These are phyloP conservation scores for Mucor plumbeus DNA, from an alignment of 371 early-diverging fungal species.

Conservation along the genomic window DNA sequence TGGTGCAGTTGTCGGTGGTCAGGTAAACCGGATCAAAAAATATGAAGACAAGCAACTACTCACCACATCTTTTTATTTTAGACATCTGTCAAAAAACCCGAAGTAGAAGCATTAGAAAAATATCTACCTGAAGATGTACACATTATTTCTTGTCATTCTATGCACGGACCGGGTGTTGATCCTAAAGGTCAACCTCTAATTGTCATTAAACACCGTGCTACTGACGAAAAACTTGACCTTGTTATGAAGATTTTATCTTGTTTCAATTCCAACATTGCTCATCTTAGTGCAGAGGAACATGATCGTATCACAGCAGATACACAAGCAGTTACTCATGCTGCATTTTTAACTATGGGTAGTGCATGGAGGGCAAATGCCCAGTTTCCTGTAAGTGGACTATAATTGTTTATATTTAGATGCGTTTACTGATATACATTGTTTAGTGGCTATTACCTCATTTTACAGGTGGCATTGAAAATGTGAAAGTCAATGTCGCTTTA, in stretches of 20 bases:
- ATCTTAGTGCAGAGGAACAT: slow-evolving; percentile 83
- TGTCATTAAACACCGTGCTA: slow-evolving; percentile 78
- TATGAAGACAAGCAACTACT: too few species aligned
- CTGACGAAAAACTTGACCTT: slow-evolving; percentile 62
- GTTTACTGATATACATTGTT: not conserved
- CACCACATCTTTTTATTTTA: slow-evolving; percentile 21
- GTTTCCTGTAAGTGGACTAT: slow-evolving; percentile 71
- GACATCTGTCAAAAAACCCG: slow-evolving; percentile 95
- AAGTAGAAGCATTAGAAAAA: slow-evolving; percentile 87
- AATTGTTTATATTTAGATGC: not conserved
- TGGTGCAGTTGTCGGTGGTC: slow-evolving; percentile 85
- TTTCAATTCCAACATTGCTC: slow-evolving; percentile 82
- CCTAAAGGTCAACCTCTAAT: slow-evolving; percentile 88
- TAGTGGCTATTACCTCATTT: slow-evolving; percentile 89
- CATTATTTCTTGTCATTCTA: slow-evolving; percentile 93
- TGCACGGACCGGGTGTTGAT: slow-evolving; percentile 93
- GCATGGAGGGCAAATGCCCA: slow-evolving; percentile 87
- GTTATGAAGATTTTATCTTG: slow-evolving; percentile 72
- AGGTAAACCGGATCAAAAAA: slow-evolving; percentile 38
- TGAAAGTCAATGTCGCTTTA: slow-evolving; percentile 90
- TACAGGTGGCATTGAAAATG: slow-evolving; percentile 94
- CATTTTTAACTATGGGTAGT: slow-evolving; percentile 92
- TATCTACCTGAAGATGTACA: slow-evolving; percentile 87
- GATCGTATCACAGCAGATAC: slow-evolving; percentile 97
- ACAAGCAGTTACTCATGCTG: slow-evolving; percentile 95